Conservation (phyloP, 148 eudicot species). For the Dianthus caryophyllus region DNA sequence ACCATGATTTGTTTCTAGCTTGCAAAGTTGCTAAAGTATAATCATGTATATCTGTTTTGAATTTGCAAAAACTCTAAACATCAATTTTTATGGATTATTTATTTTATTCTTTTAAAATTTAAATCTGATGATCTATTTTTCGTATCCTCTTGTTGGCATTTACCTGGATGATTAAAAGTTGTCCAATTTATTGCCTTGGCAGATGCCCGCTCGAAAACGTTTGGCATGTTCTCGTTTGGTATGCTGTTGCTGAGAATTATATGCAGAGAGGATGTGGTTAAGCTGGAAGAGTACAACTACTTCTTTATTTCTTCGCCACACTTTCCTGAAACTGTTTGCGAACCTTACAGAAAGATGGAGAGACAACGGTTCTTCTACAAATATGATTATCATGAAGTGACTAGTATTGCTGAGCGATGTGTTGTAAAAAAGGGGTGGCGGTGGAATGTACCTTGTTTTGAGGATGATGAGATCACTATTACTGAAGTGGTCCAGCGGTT, state of each 20-base stretch:
- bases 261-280: not conserved
- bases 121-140: too few species aligned
- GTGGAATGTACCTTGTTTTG: too few species aligned
- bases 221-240: not conserved
- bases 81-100: too few species aligned
- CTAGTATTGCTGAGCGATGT: not conserved
- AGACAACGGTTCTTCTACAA: not conserved
- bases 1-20: too few species aligned
- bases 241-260: not conserved
- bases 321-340: not conserved
- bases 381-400: not conserved
- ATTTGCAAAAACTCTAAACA: too few species aligned
- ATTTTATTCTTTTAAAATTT: too few species aligned
- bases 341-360: not conserved
- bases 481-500: not conserved
- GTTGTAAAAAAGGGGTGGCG: not conserved
- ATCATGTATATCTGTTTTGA: too few species aligned
- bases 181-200: not conserved
- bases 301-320: not conserved
- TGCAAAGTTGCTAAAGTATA: too few species aligned
- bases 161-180: not conserved
- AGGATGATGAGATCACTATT: too few species aligned
- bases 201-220: not conserved
- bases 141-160: too few species aligned
- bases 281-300: not conserved